A percentile compares a stretch with the other conserved stretches of the same genome.
phyloP scores from a whole-genome alignment of 2,329 filamentous ascomycete genomes.

The Scopulariopsis brevicaulis region DNA sequence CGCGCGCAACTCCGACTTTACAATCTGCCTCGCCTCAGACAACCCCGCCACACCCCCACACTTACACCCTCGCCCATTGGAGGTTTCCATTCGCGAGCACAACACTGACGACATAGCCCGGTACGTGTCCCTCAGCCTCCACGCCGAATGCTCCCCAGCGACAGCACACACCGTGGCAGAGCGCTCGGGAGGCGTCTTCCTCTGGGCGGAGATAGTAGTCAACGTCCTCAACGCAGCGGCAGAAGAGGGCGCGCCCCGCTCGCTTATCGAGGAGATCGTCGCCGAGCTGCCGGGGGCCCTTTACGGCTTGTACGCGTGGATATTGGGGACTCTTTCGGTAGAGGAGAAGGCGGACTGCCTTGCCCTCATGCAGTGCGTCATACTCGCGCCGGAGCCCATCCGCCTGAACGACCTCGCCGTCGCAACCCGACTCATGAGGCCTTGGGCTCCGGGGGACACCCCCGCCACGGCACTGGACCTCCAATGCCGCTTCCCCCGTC shows the following conservation, averaged over 20 bases:
- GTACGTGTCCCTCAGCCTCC: slow-evolving; percentile 17
- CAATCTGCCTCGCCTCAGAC: slow-evolving; percentile 17
- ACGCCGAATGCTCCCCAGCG: slow-evolving; percentile 17
- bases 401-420: slow-evolving; percentile 18
- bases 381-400: slow-evolving; percentile 18
- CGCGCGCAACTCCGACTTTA: slow-evolving; percentile 18
- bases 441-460: slow-evolving; percentile 5
- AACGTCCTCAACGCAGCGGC: slow-evolving; percentile 22
- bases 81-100: slow-evolving; percentile 16
- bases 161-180: slow-evolving; percentile 15
- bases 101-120: slow-evolving; percentile 19
- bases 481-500: slow-evolving; percentile 12
- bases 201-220: slow-evolving; percentile 23
- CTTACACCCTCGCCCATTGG: slow-evolving; percentile 7
- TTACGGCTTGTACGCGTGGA: slow-evolving; percentile 21
- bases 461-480: slow-evolving; percentile 13
- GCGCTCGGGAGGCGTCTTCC: slow-evolving; percentile 17
- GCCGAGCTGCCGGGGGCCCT: slow-evolving; percentile 18
- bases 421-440: slow-evolving; percentile 16
- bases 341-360: slow-evolving; percentile 17
- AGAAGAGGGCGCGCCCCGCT: slow-evolving; percentile 18
- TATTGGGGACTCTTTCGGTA: slow-evolving; percentile 17
- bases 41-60: slow-evolving; percentile 5
- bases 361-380: slow-evolving; percentile 20
- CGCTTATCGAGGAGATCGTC: slow-evolving; percentile 19